Base-by-base conservation (phyloP, 495 filamentous ascomycete genomes). In the Rostrohypoxylon terebratum region DNA sequence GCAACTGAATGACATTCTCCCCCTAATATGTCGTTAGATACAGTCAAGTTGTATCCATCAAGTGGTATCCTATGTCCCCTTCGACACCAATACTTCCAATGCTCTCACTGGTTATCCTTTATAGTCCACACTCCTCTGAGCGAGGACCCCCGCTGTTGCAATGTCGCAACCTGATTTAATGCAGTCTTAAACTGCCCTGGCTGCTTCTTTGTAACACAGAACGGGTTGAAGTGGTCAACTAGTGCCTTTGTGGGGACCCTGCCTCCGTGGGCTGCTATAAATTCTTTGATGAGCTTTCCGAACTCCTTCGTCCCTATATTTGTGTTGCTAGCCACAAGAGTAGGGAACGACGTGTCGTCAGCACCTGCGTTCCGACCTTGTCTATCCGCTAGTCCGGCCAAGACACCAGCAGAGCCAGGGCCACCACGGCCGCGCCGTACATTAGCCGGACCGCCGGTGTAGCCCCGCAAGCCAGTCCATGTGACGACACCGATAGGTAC, bases 401-500 rank as follows among this genome's bases (percentile, higher is more conserved):
- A 72, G 3, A 93, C 82, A 53, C 82, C 82, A 3, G 86, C 82
- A 6, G 90, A 90, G 4, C 87, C 70, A 7, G 84, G 83, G 4
- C 82, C 84, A 34, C 75, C 73, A 4, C 78, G 72, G 20, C 74
- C 78, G 0, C 82, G 80, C 21, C 82, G 79, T 18, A 77, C 72
- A 28, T 81, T 81, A 10, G 54, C 51, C 2, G 86, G 86, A 3
- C 83, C 77, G 21, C 95, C 95, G 3, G 89, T 91, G 34, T 89
- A 83, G 7, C 96, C 96, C 47, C 90, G 87, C 63, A 89, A 84
- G 9, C 96, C 96, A 0, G 96, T 99, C 96, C 96, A 99, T 1
- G 96, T 98, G 13, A 95, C 92, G 0, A 91, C 92, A 40, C 95
- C 96, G 53, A 95, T 89, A 0, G 91, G 91, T 0, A 93, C 83